Evolutionary conservation across 1,284 basidiomycete genomes (phyloP), one percentile per base, ranked within the genome.

Genomic region (Entoloma clypeatum): DNA sequence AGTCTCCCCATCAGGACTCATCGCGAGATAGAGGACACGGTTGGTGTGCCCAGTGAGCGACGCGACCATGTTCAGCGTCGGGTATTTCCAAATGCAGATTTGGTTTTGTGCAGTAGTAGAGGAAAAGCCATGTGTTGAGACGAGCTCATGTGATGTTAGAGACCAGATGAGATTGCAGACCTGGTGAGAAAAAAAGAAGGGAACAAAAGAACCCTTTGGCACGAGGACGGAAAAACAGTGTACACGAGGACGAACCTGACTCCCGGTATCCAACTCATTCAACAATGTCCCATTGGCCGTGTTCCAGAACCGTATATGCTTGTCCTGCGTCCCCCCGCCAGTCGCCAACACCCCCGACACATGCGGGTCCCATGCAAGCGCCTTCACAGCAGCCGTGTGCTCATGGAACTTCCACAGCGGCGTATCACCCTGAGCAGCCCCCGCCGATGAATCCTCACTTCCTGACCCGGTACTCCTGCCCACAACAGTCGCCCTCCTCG

Each of bases 81-180:
- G 96, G 63, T 98, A 98, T 58, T 88, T 87, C 95, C 95, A 99
- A 51, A 99, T 90, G 58, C 92, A 94, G 42, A 99, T 95, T 64
- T 99, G 95, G 64, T 99, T 98, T 63, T 97, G 93, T 4, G 94
- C 83, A 0, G 89, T 83, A 2, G 91, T 92, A 5, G 85, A 89
- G 14, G 92, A 95, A 69, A 94, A 99, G 1, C 96, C 95, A 57
- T 99, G 95, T 2, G 95, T 99, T 9, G 92, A 96, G 23, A 99
- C 93, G 24, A 99, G 77, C 65, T 99, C 95, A 59, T 98, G 95
- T 11, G 93, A 93, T 17, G 90, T 96, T 41, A 88, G 73, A 4
- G 92, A 95, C 93, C 94, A 98, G 52, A 92, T 90, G 37, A 98
- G 77, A 64, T 98, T 98, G 71, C 95, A 98, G 27, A 99, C 93